Percentiles rank a stretch among this genome's conserved stretches.
Conservation (phyloP, 176 grass and related monocot genomes). For the barley (Hordeum vulgare) region MorexV3_pseudomolecules_assembly NC_058522.1:585159009-585159508, state of each 20-base stretch:
- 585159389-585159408: slow-evolving; percentile 93
- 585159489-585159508: slow-evolving; percentile 86
- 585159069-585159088: slow-evolving; percentile 36
- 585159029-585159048: slow-evolving; percentile 85
- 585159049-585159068: slow-evolving; percentile 39
- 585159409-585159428: slow-evolving; percentile 67
- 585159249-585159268: slow-evolving; percentile 14
- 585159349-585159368: slow-evolving; percentile 77
- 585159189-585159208: not conserved
- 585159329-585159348: slow-evolving; percentile 38
- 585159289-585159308: slow-evolving; percentile 1
- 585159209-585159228: not conserved
- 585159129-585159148: not conserved
- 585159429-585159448: slow-evolving; percentile 58
- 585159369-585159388: slow-evolving; percentile 72
- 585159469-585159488: slow-evolving; percentile 62
- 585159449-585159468: slow-evolving; percentile 78
- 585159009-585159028: slow-evolving; percentile 65
- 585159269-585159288: not conserved
- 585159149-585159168: not conserved
- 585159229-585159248: not conserved
- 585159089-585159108: slow-evolving; percentile 40
- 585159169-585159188: not conserved
- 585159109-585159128: not conserved
- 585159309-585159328: slow-evolving; percentile 50